A percentile compares a stretch with the other conserved stretches of the same genome.
These are phyloP conservation scores for Uronychia setigera DNA, from an alignment of 73 alveolate genomes.

Conservation along the genomic window DNA sequence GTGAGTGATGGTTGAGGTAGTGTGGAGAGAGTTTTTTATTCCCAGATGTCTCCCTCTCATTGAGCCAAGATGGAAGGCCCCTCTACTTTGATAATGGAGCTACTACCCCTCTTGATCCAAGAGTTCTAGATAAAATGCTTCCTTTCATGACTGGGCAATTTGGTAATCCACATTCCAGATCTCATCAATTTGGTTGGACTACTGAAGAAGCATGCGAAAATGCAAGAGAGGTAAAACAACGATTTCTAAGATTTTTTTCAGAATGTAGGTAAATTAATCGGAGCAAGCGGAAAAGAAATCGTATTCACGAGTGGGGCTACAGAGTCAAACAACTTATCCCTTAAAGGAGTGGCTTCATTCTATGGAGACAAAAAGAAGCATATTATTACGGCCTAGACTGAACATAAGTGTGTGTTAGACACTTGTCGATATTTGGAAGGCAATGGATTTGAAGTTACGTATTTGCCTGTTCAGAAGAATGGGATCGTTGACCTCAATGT, in stretches of 20 bases:
- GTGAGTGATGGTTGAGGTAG: too few relatives aligned
- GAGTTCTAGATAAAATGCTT: slow-evolving; percentile 87
- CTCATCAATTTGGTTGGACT: slow-evolving; percentile 88
- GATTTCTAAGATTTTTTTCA: slow-evolving; percentile 43
- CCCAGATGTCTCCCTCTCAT: neutral
- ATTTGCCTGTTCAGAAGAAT: slow-evolving; percentile 91
- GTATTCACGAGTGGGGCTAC: slow-evolving; percentile 99
- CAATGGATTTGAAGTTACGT: slow-evolving; percentile 95
- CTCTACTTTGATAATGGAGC: slow-evolving; percentile 68
- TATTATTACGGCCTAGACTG: slow-evolving; percentile 93
- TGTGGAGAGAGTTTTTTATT: too few relatives aligned
- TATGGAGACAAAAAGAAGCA: slow-evolving; percentile 85
- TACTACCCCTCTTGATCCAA: slow-evolving; percentile 68
- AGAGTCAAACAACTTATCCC: slow-evolving; percentile 97
- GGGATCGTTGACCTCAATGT: slow-evolving; percentile 88
- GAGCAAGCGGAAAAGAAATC: slow-evolving; percentile 94
- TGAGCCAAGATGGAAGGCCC: slow-evolving; percentile 46
- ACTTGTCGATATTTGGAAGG: slow-evolving; percentile 95
- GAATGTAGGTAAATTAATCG: slow-evolving; percentile 80
- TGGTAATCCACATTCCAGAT: slow-evolving; percentile 86
- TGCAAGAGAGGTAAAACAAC: slow-evolving; percentile 76
- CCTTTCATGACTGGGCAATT: slow-evolving; percentile 71
- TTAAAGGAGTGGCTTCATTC: slow-evolving; percentile 92
- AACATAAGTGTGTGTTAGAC: slow-evolving; percentile 98
- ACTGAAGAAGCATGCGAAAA: slow-evolving; percentile 79